These are phyloP conservation scores for Pochonia chlamydosporia DNA, from an alignment of 2,329 filamentous ascomycete species.

Conservation along the genomic window DNA sequence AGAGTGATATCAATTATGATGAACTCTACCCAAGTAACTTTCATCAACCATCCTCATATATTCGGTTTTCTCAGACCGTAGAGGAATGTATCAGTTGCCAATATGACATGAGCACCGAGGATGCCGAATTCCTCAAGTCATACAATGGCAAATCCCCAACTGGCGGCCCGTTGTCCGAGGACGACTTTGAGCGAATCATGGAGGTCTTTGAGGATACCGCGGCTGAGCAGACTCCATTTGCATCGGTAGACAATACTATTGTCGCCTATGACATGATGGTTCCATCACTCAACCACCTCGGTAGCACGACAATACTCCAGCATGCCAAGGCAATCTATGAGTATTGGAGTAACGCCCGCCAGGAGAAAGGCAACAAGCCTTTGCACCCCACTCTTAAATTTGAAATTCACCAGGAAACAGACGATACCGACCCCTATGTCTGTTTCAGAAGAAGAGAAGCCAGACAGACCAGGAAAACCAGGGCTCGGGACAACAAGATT, in stretches of 20 bases:
- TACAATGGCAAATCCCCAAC: conserved; percentile 73
- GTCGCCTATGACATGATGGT: conserved; percentile 74
- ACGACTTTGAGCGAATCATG: conserved; percentile 92
- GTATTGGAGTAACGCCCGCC: conserved; percentile 75
- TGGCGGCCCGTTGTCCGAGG: conserved; percentile 67
- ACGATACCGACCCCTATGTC: conserved; percentile 95
- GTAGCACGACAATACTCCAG: conserved; percentile 41
- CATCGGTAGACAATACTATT: conserved; percentile 81
- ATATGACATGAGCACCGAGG: conserved; percentile 93
- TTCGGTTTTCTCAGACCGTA: conserved; percentile 95
- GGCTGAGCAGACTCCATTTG: conserved; percentile 77
- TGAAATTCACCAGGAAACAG: conserved; percentile 87
- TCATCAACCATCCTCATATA: conserved; percentile 84
- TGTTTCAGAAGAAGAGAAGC: conserved; percentile 96
- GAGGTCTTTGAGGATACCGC: conserved; percentile 90
- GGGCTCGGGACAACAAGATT: conserved; percentile 87
- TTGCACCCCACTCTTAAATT: conserved; percentile 82
- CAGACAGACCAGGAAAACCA: conserved; percentile 88
- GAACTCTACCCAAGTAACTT: conserved; percentile 76
- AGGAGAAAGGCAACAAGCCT: conserved; percentile 60
- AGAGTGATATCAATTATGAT: conserved; percentile 75
- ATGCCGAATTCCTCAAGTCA: conserved; percentile 75
- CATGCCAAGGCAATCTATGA: conserved; percentile 78
- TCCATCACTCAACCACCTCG: conserved; percentile 52
- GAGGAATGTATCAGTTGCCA: conserved; percentile 87